Evolutionary conservation across 805 yeast species (phyloP).

Genomic region (Metschnikowia hibisci): DNA sequence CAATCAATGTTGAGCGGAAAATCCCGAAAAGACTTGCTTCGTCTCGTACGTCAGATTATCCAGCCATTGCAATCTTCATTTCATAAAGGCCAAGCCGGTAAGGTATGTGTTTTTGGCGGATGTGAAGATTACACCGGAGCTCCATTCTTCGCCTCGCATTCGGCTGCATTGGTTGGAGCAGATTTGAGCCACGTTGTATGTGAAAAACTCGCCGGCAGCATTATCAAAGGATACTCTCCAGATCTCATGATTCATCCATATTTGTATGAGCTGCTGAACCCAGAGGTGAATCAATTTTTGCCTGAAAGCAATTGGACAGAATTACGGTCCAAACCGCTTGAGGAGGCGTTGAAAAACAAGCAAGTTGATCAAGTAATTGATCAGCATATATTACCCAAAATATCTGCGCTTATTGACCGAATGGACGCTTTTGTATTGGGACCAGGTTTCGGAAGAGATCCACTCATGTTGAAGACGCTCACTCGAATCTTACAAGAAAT

Average conservation of each 20-base stretch:
- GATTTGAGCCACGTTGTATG: conserved; percentile 91
- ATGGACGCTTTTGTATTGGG: conserved; percentile 83
- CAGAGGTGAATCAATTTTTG: conserved; percentile 20
- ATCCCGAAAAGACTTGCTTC: conserved; percentile 43
- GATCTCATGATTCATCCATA: conserved; percentile 96
- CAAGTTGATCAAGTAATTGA: conserved; percentile 34
- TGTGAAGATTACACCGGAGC: conserved; percentile 97
- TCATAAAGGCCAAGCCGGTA: conserved; percentile 91
- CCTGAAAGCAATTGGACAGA: conserved; percentile 20
- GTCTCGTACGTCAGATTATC: conserved; percentile 50
- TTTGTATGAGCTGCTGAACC: conserved; percentile 47
- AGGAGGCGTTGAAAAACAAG: conserved; percentile 22
- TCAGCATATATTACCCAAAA: conserved; percentile 50
- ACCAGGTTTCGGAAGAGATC: conserved; percentile 90
- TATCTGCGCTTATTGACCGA: conserved; percentile 52
- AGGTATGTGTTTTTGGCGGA: conserved; percentile 86
- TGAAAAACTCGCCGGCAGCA: conserved; percentile 69
- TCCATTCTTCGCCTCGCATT: conserved; percentile 84
- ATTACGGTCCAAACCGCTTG: conserved; percentile 15
- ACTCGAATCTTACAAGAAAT: conserved; percentile 56
- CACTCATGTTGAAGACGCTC: conserved; percentile 57
- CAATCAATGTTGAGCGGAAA: conserved; percentile 17
- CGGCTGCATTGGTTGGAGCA: conserved; percentile 80
- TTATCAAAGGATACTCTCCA: conserved; percentile 85
- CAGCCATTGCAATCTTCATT: conserved; percentile 72